Evolutionary conservation across 1,284 basidiomycete species (phyloP).

Genomic region (Pseudozyma sp.): DNA sequence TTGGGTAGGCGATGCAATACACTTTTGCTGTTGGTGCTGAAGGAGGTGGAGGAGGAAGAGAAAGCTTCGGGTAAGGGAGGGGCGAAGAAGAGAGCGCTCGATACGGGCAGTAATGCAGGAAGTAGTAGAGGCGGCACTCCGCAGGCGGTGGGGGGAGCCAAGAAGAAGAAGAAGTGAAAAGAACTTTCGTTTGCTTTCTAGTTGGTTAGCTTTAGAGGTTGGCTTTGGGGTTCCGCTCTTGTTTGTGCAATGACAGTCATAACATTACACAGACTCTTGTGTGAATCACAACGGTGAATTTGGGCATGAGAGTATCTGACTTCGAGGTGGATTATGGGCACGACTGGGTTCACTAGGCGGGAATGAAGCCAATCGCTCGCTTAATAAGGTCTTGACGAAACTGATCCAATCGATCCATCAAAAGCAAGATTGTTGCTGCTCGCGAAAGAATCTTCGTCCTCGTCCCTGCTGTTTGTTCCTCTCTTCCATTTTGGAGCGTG

Average conservation of each 20-base stretch:
- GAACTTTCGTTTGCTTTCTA: not conserved
- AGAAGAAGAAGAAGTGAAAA: slow-evolving; percentile 39
- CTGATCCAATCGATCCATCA: slow-evolving; percentile 21
- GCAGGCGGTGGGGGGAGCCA: slow-evolving; percentile 4
- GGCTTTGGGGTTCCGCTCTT: not conserved
- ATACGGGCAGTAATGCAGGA: slow-evolving; percentile 29
- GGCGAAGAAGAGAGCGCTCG: slow-evolving; percentile 26
- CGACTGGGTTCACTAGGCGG: not conserved
- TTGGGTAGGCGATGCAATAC: slow-evolving; percentile 90
- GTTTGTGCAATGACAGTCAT: not conserved
- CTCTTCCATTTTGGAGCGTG: not conserved
- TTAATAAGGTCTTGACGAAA: not conserved
- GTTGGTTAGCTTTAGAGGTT: not conserved
- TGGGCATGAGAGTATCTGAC: too few relatives aligned
- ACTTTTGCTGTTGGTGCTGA: slow-evolving; percentile 88
- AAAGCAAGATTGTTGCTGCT: slow-evolving; percentile 18
- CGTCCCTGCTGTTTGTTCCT: too few relatives aligned
- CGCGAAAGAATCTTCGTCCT: slow-evolving; percentile 5
- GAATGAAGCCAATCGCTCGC: slow-evolving; percentile 10
- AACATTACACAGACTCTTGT: too few relatives aligned
- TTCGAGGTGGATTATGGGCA: too few relatives aligned
- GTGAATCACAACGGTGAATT: too few relatives aligned
- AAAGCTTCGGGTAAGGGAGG: slow-evolving; percentile 3
- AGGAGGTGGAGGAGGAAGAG: slow-evolving; percentile 74
- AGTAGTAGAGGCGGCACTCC: slow-evolving; percentile 33